Base-by-base conservation (phyloP, 345 rosid species). In the Populus pruinosa region DNA sequence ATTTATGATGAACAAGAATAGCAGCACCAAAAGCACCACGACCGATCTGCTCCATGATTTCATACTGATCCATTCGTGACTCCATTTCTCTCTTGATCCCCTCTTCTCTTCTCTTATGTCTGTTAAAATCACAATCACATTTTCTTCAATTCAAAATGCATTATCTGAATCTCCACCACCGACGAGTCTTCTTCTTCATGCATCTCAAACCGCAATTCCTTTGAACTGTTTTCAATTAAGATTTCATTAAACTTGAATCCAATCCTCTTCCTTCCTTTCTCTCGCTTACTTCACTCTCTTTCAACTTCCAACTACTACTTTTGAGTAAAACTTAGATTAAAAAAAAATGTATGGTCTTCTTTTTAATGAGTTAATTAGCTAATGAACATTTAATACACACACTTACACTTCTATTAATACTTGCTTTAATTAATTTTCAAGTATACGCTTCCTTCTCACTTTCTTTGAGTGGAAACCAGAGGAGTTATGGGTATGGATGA, bases 11-110 rank as follows among this genome's bases (percentile, higher is more conserved):
- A 67, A 96, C 99, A 16, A 96, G 91, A 88, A 96, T 96, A 62
- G 99, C 99, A 16, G 97, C 97, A 31, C 99, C 99, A 55, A 96
- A 96, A 2, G 99, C 99, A 2, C 99, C 99, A 35, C 99, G 92
- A 11, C 98, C 99, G 87, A 96, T 93, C 93, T 93, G 99, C 80
- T 93, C 99, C 98, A 96, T 96, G 86, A 96, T 89, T 91, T 96
- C 99, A 64, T 96, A 96, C 76, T 89, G 97, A 90, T 96, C 99
- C 99, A 96, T 96, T 49, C 97, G 87, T 41, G 99, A 96, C 88
- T 93, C 97, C 94, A 93, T 89, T 71, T 61, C 82, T 79, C 65
- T 31, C 44, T 67, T 69, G 61, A 11, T 55, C 72, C 44, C 21
- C 23, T 36, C 65, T 14, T 50, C 77, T 25, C 71, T 25, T 50